phyloP scores from a whole-genome alignment of 2,329 filamentous ascomycete species.

The Cercospora sojina region DNA sequence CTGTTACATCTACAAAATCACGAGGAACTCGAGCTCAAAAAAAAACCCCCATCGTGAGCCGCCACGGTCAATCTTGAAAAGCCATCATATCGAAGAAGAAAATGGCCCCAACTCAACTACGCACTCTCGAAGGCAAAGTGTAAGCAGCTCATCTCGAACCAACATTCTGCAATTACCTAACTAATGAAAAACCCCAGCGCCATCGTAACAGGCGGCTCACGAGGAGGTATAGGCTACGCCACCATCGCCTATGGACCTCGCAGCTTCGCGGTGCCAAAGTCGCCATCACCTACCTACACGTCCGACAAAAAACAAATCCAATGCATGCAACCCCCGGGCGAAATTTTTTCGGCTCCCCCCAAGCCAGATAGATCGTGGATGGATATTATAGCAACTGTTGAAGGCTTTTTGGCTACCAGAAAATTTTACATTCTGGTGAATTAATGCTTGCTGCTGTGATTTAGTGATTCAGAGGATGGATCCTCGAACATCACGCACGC shows the following conservation, averaged over 20 bases:
- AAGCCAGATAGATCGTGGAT: no score
- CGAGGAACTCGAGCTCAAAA: not conserved
- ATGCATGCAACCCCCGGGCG: no score
- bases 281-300: slow-evolving; percentile 47
- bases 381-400: no score
- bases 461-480: slow-evolving; percentile 8
- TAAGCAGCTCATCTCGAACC: not conserved
- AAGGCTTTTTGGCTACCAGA: slow-evolving; percentile 41
- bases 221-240: slow-evolving; percentile 52
- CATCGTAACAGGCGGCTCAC: slow-evolving; percentile 53
- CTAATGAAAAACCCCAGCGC: slow-evolving; percentile 38
- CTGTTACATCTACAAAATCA: not conserved
- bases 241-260: slow-evolving; percentile 51
- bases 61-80: no score
- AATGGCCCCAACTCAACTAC: slow-evolving; percentile 20
- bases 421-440: slow-evolving; percentile 49
- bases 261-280: slow-evolving; percentile 50
- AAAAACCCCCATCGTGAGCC: no score
- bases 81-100: not conserved
- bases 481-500: slow-evolving; percentile 45
- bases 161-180: not conserved
- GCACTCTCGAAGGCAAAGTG: slow-evolving; percentile 31
- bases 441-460: slow-evolving; percentile 40
- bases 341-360: no score
- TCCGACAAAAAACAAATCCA: no score